Evolutionary conservation across 129 eudicot species (phyloP), one percentile per base, ranked within the genome.

Genomic region (Tagetes patula): DNA sequence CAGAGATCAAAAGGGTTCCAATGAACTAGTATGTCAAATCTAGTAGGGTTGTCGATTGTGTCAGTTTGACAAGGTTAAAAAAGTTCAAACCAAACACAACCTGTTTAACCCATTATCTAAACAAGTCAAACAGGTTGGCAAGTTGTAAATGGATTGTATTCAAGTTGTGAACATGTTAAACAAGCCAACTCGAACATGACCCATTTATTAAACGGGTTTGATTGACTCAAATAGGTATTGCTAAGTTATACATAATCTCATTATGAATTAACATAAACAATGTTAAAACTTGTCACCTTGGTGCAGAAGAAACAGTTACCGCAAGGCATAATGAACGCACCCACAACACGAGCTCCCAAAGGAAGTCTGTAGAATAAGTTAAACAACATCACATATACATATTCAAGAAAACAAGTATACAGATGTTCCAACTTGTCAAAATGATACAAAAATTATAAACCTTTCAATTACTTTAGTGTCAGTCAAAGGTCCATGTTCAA

Each of bases 291-390:
- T 47, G 67, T 78, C 77, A 90, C 99, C 99, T 88, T 88, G 40
- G 87, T 84, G 86, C 99, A 95, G 76, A 69, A 95, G 86, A 84
- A 82, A 84, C 97, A 90, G 87, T 80, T 90, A 64, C 99, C 99
- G 55, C 99, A 95, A 67, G 99, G 99, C 97, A 95, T 95, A 70
- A 90, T 95, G 78, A 95, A 95, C 2, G 99, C 96, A 70, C 97
- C 99, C 53, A 95, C 84, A 60, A 86, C 96, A 69, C 83, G 99
- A 52, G 97, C 74, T 80, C 99, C 97, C 41, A 95, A 67, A 30
- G 99, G 99, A 75, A 86, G 85, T 75, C 99, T 95, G 84, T 56
- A 82, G 38, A 82, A 46, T 27, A 49, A 71, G 67, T 33, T 46
- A 71, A 14, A 79, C 31, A 76, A 9, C 38, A 69, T 50, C 56